Base-by-base conservation (phyloP, 2,329 filamentous ascomycete species). In the Coleophoma cylindrospora region DNA sequence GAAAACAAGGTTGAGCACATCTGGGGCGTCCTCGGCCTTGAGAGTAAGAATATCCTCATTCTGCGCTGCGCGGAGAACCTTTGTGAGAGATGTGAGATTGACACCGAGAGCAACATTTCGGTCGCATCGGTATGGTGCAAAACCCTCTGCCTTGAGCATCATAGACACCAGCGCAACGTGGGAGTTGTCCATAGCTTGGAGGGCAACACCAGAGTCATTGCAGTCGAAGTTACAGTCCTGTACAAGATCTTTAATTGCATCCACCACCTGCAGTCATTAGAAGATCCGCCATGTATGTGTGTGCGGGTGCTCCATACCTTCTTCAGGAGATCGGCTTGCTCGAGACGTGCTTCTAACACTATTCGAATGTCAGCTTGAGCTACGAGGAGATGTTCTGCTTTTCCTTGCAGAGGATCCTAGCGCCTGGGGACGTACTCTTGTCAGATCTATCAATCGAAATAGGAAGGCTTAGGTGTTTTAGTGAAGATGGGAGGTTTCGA, bases 171-270 rank as follows among this genome's bases (percentile, higher is more conserved):
- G 89, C 55, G 94, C 94, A 64, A 99, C 94, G 74, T 99, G 94
- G 46, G 91, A 97, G 83, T 97, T 99, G 79, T 99, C 94, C 95
- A 99, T 99, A 66, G 94, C 94, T 74, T 99, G 94, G 50, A 99
- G 88, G 47, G 92, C 91, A 66, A 99, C 94, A 56, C 94, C 94
- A 49, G 90, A 92, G 80, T 99, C 95, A 87, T 97, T 99, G 87
- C 95, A 99, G 80, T 99, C 94, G 76, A 99, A 99, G 76, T 99
- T 99, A 85, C 94, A 99, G 76, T 99, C 94, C 74, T 97, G 94
- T 48, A 99, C 94, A 47, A 99, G 84, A 66, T 99, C 94, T 75
- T 96, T 97, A 84, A 99, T 96, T 63, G 95, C 90, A 70, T 99
- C 95, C 65, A 99, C 91, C 57, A 97, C 89, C 91, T 96, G 60